phyloP scores from a whole-genome alignment of 257 asterid species.

The Jacaranda mimosifolia region DNA sequence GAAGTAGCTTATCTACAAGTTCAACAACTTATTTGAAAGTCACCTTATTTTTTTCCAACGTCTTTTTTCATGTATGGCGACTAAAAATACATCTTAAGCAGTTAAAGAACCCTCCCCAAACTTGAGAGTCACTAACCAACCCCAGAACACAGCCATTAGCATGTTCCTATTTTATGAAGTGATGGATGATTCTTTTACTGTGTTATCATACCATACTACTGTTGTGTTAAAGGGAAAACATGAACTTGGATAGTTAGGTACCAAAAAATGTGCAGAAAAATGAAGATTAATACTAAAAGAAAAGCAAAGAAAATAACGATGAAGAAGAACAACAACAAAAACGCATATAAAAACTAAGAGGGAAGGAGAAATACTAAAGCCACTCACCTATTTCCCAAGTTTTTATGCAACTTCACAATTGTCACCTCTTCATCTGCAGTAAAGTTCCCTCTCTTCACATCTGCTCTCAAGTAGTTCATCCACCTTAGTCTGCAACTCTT shows the following conservation, averaged over 20 bases:
- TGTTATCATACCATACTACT: background rate
- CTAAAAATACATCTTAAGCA: no score
- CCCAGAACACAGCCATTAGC: background rate
- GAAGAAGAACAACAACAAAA: background rate
- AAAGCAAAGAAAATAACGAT: background rate
- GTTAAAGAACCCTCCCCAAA: no score
- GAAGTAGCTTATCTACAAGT: no score
- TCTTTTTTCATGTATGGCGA: no score
- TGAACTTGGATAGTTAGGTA: background rate
- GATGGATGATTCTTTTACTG: background rate
- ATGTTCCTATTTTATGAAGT: background rate
- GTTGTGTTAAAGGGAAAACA: no score
- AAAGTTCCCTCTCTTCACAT: slow-evolving; percentile 70
- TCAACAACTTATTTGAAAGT: no score
- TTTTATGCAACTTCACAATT: slow-evolving; percentile 56
- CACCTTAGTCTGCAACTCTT: slow-evolving; percentile 74
- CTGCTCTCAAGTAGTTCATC: slow-evolving; percentile 67
- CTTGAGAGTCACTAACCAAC: no score
- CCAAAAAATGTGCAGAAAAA: background rate
- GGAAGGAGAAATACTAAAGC: background rate
- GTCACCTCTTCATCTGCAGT: slow-evolving; percentile 60
- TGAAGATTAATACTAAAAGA: background rate
- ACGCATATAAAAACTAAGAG: background rate
- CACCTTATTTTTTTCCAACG: no score
- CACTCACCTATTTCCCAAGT: slow-evolving; percentile 59